Evolutionary conservation across 176 grass and related monocot species (phyloP), one percentile per base, ranked within the genome.

Genomic region (Paspalum vaginatum): DNA sequence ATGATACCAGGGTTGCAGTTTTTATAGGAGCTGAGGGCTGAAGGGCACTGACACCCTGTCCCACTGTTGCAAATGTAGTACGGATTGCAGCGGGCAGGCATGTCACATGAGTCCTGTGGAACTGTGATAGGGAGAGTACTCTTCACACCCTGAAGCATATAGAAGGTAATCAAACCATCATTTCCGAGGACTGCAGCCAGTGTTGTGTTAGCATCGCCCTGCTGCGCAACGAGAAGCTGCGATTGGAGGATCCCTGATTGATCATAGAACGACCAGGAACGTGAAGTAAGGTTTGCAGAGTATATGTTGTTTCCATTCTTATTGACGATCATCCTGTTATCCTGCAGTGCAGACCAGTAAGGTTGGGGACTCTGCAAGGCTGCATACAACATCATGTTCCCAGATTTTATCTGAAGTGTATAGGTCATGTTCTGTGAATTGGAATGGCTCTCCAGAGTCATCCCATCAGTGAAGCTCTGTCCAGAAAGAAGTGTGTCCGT

Each of bases 261-360:
- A 85, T 91, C 88, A 72, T 99, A 95, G 26, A 99, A 91, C 37
- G 67, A 88, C 96, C 90, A 99, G 55, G 96, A 93, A 46, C 78
- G 74, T 68, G 91, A 80, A 76, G 17, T 78, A 5, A 99, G 84
- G 17, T 8, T 75, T 25, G 96, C 96, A 26, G 92, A 93, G 86
- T 89, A 65, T 18, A 99, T 83, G 44, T 26, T 61, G 14, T 82
- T 70, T 14, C 83, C 79, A 18, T 69, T 78, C 76, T 86, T 74
- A 58, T 93, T 88, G n/a, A 78, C 7, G 1, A 83, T 86, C 73
- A 48, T 86, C 68, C 82, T 87, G 22, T 22, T 80, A 48, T 99
- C 96, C 41, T 93, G 26, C 83, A 65, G 78, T 17, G 83, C 70
- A 1, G 93, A 93, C 96, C 96, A 99, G 82, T 99, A 99, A 0